Conservation (phyloP, 208 protist genomes). For the Trypanosoma congolense region DNA sequence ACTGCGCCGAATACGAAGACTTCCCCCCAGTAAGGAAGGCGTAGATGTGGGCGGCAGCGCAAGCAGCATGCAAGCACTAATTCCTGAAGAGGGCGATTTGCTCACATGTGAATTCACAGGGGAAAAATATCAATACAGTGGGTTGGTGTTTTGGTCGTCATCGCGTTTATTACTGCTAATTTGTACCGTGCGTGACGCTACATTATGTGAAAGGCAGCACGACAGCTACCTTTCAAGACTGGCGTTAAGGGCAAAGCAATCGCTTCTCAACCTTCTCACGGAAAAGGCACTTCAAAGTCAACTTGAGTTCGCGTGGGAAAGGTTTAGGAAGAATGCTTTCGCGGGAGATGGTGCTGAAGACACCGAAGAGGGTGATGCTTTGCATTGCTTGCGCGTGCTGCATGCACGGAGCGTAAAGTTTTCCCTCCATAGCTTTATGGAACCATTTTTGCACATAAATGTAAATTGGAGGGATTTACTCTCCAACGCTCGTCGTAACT, state of each 20-base stretch:
- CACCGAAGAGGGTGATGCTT: not conserved
- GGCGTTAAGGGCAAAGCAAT: conserved; percentile 35
- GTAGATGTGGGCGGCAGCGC: conserved; percentile 2
- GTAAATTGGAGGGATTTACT: conserved; percentile 14
- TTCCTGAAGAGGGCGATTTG: conserved; percentile 21
- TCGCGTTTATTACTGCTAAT: conserved; percentile 66
- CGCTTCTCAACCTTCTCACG: conserved; percentile 55
- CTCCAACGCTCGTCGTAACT: not conserved
- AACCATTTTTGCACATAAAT: conserved; percentile 7
- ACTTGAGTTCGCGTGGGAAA: conserved; percentile 50
- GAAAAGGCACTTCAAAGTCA: conserved; percentile 71
- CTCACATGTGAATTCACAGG: conserved; percentile 22
- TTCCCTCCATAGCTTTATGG: conserved; percentile 4
- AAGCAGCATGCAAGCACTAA: conserved; percentile 12
- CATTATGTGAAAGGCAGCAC: conserved; percentile 15
- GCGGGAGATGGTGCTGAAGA: not conserved
- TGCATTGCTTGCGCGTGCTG: conserved; percentile 11
- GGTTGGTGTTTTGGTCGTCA: conserved; percentile 60
- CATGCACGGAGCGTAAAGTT: conserved; percentile 5
- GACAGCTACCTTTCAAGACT: conserved; percentile 40
- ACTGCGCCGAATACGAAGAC: conserved; percentile 49
- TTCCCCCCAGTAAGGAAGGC: conserved; percentile 16
- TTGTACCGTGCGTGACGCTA: conserved; percentile 23
- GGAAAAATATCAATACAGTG: conserved; percentile 56
- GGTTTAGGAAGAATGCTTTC: conserved; percentile 21